Conservation (phyloP, 225 moss, liverwort and hornwort genomes). For the Polytrichum formosum region DNA sequence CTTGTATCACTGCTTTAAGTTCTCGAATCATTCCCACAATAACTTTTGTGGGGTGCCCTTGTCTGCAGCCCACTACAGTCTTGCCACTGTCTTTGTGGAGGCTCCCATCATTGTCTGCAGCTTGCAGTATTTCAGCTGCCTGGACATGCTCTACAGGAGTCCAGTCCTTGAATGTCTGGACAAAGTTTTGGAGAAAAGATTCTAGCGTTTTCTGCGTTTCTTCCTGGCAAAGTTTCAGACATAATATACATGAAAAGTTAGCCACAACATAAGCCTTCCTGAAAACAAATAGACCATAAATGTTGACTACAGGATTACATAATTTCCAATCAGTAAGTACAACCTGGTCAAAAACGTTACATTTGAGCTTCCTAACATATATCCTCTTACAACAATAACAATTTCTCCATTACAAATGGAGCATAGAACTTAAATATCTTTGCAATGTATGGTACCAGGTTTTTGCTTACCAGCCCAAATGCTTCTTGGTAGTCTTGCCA, state of each 20-base stretch:
- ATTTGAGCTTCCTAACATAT: too few relatives aligned
- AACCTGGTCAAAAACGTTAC: too few relatives aligned
- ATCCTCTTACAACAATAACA: too few relatives aligned
- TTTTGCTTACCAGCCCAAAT: conserved; percentile 52
- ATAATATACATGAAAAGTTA: neutral
- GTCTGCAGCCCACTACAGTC: conserved; percentile 47
- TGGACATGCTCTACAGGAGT: conserved; percentile 29
- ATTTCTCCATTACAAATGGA: neutral
- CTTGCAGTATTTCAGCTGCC: conserved; percentile 25
- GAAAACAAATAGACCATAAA: neutral
- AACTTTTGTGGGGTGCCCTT: conserved; percentile 76
- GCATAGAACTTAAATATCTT: neutral
- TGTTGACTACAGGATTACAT: neutral
- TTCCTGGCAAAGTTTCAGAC: conserved; percentile 40
- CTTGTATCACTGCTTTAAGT: conserved; percentile 53
- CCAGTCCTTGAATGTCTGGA: conserved; percentile 58
- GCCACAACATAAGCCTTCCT: neutral
- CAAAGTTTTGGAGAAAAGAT: conserved; percentile 57
- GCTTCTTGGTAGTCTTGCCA: conserved; percentile 77
- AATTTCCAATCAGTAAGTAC: neutral
- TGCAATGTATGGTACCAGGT: neutral
- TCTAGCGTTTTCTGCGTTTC: conserved; percentile 67
- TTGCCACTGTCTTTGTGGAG: conserved; percentile 27
- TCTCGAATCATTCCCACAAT: conserved; percentile 58
- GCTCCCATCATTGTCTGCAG: conserved; percentile 28